phyloP scores from a whole-genome alignment of 2,329 filamentous ascomycete species.

The Fusarium burgessii region DNA sequence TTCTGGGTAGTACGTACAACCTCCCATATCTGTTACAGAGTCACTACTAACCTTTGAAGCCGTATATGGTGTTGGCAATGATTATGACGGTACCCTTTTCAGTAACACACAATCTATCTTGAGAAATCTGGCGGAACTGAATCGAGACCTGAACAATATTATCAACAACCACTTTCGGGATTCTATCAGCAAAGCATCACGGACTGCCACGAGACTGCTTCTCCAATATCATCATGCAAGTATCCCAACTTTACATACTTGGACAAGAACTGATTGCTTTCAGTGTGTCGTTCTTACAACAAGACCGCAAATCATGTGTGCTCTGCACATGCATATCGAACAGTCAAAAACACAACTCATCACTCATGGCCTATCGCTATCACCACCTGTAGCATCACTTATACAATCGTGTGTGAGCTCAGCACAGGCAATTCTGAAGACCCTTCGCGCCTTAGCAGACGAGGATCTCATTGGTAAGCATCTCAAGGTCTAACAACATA shows the following conservation, averaged over 20 bases:
- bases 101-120: constrained; percentile 47
- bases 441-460: constrained; percentile 44
- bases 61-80: constrained; percentile 46
- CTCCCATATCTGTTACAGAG: rapidly evolving
- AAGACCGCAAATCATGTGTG: constrained; percentile 50
- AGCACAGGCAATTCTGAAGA: constrained; percentile 45
- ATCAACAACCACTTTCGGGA: constrained; percentile 47
- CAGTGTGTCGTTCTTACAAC: constrained; percentile 49
- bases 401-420: constrained; percentile 49
- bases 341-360: constrained; percentile 38
- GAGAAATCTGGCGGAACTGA: constrained; percentile 43
- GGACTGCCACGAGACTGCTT: constrained; percentile 43
- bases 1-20: constrained; percentile 33
- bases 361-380: constrained; percentile 33
- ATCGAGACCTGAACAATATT: constrained; percentile 43
- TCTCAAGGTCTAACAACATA: too few species aligned
- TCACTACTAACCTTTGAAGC: constrained; percentile 16
- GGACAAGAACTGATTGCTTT: background rate
- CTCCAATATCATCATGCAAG: constrained; percentile 46
- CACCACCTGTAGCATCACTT: constrained; percentile 44
- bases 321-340: constrained; percentile 49
- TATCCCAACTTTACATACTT: rapidly evolving
- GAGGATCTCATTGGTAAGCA: constrained; percentile 47
- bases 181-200: constrained; percentile 47
- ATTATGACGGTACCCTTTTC: constrained; percentile 47